Percentiles rank a stretch among this genome's conserved stretches.
These are phyloP conservation scores for Solanum boliviense DNA, from an alignment of 257 asterid species.

Conservation along the genomic window DNA sequence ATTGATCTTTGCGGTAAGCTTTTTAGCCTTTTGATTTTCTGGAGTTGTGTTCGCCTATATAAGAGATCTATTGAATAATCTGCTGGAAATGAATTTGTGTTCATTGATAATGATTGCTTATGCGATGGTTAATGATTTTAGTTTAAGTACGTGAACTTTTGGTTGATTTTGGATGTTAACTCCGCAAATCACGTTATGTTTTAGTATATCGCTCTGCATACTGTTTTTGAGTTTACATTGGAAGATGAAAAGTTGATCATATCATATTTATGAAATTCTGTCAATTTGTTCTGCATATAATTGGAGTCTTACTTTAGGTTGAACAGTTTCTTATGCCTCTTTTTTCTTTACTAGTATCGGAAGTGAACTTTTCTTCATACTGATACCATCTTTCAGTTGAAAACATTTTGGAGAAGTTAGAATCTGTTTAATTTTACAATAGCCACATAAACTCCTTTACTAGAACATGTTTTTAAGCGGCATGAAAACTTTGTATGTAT, in stretches of 20 bases:
- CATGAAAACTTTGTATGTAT: background rate
- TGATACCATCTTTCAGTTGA: background rate
- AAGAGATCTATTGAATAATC: background rate
- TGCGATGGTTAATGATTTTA: background rate
- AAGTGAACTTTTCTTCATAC: background rate
- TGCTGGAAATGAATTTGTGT: background rate
- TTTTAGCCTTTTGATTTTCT: background rate
- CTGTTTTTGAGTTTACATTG: background rate
- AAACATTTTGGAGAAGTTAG: background rate
- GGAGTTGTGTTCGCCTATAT: background rate
- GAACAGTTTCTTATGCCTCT: background rate
- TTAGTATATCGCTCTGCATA: background rate
- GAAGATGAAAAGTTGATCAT: background rate
- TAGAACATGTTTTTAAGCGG: background rate
- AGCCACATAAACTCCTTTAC: background rate
- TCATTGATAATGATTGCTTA: background rate
- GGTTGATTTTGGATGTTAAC: background rate
- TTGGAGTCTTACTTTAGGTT: background rate
- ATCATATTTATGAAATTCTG: background rate
- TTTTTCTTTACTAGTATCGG: background rate
- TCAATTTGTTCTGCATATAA: background rate
- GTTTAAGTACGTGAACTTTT: background rate
- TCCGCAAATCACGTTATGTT: background rate
- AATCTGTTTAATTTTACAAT: background rate
- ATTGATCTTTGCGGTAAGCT: constrained; percentile 64